phyloP scores from a whole-genome alignment of 768 basidiomycete genomes.

The Hericium erinaceus region DNA sequence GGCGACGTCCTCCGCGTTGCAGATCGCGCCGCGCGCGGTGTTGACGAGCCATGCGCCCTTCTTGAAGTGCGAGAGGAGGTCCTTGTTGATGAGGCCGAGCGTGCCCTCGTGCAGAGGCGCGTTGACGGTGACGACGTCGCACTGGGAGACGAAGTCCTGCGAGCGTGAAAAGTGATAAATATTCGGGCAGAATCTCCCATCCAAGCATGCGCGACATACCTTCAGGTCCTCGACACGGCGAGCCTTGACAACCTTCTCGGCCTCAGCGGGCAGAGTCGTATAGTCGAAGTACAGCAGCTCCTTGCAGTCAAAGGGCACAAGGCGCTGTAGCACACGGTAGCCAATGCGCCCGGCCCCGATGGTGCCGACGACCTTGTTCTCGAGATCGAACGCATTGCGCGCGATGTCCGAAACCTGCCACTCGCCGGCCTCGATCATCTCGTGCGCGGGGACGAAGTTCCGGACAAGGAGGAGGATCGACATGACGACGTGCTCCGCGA shows the following conservation, averaged over 20 bases:
- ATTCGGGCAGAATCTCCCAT: too few species aligned
- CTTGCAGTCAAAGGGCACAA: slow-evolving; percentile 29
- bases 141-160: slow-evolving; percentile 12
- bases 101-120: slow-evolving; percentile 48
- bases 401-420: slow-evolving; percentile 34
- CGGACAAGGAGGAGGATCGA: slow-evolving; percentile 35
- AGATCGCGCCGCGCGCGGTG: slow-evolving; percentile 37
- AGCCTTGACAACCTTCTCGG: slow-evolving; percentile 23
- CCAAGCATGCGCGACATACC: background rate
- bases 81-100: slow-evolving; percentile 30
- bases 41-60: slow-evolving; percentile 35
- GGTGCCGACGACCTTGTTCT: slow-evolving; percentile 39
- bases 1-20: slow-evolving; percentile 28
- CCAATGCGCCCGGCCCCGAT: slow-evolving; percentile 37
- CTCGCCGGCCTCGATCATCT: slow-evolving; percentile 27
- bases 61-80: slow-evolving; percentile 34
- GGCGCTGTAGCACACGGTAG: slow-evolving; percentile 24
- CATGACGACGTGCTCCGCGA: slow-evolving; percentile 36
- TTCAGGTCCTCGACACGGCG: slow-evolving; percentile 30
- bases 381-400: slow-evolving; percentile 35
- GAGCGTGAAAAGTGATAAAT: background rate
- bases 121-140: slow-evolving; percentile 39
- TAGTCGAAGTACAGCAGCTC: slow-evolving; percentile 39
- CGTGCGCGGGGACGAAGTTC: slow-evolving; percentile 32
- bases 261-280: slow-evolving; percentile 20